phyloP scores from a whole-genome alignment of 495 filamentous ascomycete species.

The Penicillium fimorum region DNA sequence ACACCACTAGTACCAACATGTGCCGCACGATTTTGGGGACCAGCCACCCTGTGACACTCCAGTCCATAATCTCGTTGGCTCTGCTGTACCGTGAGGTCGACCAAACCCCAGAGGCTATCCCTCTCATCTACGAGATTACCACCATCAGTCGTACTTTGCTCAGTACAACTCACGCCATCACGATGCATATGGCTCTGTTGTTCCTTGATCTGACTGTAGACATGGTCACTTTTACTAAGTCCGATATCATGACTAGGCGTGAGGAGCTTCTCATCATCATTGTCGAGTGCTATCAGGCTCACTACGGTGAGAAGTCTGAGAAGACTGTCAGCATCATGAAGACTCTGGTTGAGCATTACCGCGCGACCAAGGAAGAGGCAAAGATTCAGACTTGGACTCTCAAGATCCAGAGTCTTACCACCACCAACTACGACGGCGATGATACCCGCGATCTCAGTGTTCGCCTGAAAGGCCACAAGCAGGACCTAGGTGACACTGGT shows the following conservation, averaged over 20 bases:
- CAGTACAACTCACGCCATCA: conserved; percentile 26
- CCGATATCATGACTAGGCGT: conserved; percentile 37
- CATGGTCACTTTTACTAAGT: conserved; percentile 28
- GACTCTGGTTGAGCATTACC: conserved; percentile 36
- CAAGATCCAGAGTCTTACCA: conserved; percentile 17
- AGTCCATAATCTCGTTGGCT: conserved; percentile 29
- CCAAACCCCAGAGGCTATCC: conserved; percentile 14
- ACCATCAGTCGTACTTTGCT: conserved; percentile 30
- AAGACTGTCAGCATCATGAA: conserved; percentile 29
- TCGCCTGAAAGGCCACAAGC: conserved; percentile 24
- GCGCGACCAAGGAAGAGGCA: conserved; percentile 26
- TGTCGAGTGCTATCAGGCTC: conserved; percentile 37
- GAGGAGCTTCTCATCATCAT: conserved; percentile 31
- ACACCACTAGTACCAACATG: conserved; percentile 29
- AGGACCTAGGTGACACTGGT: conserved; percentile 19
- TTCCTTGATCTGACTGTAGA: conserved; percentile 35
- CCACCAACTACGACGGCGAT: conserved; percentile 10
- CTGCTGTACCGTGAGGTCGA: conserved; percentile 24
- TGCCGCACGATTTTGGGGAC: conserved; percentile 27
- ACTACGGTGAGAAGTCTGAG: conserved; percentile 35
- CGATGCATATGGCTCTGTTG: conserved; percentile 31
- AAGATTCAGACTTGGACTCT: conserved; percentile 21
- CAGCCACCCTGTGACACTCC: conserved; percentile 24
- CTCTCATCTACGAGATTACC: conserved; percentile 27
- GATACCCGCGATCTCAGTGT: conserved; percentile 27